phyloP scores from a whole-genome alignment of 2,329 filamentous ascomycete species.

The Fusarium tanahbumbuense region DNA sequence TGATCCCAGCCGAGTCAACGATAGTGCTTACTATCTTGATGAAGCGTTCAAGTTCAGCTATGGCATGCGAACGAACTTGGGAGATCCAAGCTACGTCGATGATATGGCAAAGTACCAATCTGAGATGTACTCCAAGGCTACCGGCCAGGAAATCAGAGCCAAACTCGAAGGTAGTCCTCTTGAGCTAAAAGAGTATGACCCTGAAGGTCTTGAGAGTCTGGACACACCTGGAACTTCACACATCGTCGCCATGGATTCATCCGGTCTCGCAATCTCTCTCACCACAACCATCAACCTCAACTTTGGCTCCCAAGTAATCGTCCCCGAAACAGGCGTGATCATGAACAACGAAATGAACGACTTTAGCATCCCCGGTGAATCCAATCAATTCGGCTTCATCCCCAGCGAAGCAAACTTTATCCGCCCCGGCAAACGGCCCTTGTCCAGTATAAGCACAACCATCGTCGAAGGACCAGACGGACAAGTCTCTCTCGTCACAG shows the following conservation, averaged over 20 bases:
- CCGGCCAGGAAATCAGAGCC: conserved; percentile 64
- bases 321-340: conserved; percentile 85
- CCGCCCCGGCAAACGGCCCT: conserved; percentile 78
- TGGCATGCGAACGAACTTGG: conserved; percentile 76
- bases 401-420: conserved; percentile 81
- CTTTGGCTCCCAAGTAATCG: conserved; percentile 80
- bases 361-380: conserved; percentile 78
- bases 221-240: conserved; percentile 77
- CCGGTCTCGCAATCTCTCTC: conserved; percentile 78
- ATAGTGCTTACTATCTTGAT: conserved; percentile 82
- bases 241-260: conserved; percentile 73
- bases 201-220: conserved; percentile 58
- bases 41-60: conserved; percentile 88
- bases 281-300: conserved; percentile 86
- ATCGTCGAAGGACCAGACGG: conserved; percentile 80
- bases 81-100: conserved; percentile 78
- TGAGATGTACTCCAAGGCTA: conserved; percentile 70
- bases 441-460: conserved; percentile 80
- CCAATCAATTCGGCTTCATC: conserved; percentile 81
- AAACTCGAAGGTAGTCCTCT: conserved; percentile 59
- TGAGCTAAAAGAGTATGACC: conserved; percentile 58
- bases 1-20: conserved; percentile 60
- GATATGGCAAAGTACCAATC: conserved; percentile 71
- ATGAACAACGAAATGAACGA: conserved; percentile 75
- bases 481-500: conserved; percentile 76